Conservation (phyloP, 2,329 filamentous ascomycete genomes). For the Pseudocercospora fuligena region DNA sequence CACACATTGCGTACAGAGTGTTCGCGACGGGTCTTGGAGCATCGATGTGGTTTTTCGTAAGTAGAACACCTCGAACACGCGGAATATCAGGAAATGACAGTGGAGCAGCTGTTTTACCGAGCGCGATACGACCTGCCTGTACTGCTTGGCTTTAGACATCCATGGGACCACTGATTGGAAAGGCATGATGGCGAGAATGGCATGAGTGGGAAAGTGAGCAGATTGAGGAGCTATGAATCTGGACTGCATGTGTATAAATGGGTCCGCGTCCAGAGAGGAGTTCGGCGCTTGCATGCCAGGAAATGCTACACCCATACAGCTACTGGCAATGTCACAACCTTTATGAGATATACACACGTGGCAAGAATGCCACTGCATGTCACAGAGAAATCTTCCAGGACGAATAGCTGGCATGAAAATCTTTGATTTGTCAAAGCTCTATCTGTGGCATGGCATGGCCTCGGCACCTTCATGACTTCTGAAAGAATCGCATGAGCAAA, state of each 20-base stretch:
- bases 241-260: constrained; percentile 1
- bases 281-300: neutral
- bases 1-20: constrained; percentile 77
- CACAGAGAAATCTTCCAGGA: neutral
- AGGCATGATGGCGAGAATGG: neutral
- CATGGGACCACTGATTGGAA: constrained; percentile 80
- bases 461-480: neutral
- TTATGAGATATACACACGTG: neutral
- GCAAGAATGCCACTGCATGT: neutral
- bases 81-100: constrained; percentile 16
- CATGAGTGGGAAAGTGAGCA: neutral
- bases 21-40: constrained; percentile 85
- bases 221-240: neutral
- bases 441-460: neutral
- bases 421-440: neutral
- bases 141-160: constrained; percentile 91
- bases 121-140: constrained; percentile 95
- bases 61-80: neutral
- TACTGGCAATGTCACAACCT: neutral
- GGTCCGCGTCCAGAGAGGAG: neutral
- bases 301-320: neutral
- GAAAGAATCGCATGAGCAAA: neutral
- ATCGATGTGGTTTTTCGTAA: constrained; percentile 98
- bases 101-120: constrained; percentile 82
- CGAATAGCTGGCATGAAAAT: neutral